Conservation (phyloP, 306 rosid genomes). For the Comarum palustre region DNA sequence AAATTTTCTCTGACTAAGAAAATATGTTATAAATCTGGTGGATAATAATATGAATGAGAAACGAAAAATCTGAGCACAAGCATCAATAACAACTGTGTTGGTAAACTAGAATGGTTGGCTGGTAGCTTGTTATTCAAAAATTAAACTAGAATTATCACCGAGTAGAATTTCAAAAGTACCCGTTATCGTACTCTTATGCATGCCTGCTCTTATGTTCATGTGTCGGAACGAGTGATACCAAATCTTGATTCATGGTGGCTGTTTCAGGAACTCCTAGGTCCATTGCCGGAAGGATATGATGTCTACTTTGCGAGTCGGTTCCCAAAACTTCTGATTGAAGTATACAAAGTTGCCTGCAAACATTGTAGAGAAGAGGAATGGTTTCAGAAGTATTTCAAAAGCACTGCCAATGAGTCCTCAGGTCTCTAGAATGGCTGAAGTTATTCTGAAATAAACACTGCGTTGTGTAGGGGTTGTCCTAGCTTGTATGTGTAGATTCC, state of each 20-base stretch:
- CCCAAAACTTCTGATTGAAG: conserved; percentile 44
- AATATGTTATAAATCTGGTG: not conserved
- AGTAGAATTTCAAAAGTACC: not conserved
- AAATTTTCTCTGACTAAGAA: conserved; percentile 2
- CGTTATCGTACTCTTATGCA: not conserved
- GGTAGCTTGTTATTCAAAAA: not conserved
- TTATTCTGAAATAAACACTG: not conserved
- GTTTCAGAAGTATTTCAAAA: conserved; percentile 32
- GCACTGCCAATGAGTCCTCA: conserved; percentile 15
- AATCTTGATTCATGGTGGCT: not conserved
- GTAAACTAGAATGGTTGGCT: not conserved
- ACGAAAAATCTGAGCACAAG: not conserved
- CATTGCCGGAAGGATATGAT: conserved; percentile 41
- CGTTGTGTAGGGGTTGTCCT: not conserved
- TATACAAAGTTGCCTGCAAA: conserved; percentile 32
- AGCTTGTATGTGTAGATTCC: not conserved
- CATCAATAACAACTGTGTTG: not conserved
- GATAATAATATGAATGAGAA: not conserved
- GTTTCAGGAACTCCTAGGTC: conserved; percentile 44
- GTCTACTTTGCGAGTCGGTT: conserved; percentile 45
- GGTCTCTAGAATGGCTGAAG: not conserved
- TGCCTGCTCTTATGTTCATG: not conserved
- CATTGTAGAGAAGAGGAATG: conserved; percentile 39
- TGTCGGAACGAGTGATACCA: not conserved
- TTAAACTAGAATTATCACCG: not conserved